Conservation (phyloP, 2,329 filamentous ascomycete species). For the Diplodia seriata region DNA sequence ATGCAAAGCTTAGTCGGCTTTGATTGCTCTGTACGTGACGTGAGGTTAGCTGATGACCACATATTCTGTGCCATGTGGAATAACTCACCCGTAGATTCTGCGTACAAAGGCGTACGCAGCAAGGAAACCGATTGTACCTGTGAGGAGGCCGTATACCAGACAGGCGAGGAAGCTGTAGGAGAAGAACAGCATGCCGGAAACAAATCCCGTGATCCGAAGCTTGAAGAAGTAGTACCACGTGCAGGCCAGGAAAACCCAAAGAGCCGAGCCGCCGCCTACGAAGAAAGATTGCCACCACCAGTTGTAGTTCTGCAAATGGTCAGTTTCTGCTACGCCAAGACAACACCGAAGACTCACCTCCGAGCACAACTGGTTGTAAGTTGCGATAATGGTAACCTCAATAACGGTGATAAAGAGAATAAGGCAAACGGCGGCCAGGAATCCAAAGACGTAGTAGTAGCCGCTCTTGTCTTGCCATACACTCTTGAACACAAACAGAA, state of each 20-base stretch:
- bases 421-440: conserved; percentile 74
- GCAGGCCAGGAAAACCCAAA: conserved; percentile 85
- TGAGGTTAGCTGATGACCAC: not conserved
- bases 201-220: conserved; percentile 80
- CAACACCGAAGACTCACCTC: conserved; percentile 60
- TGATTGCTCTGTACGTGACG: conserved; percentile 28
- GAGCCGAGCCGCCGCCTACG: conserved; percentile 74
- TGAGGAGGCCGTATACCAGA: conserved; percentile 79
- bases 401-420: conserved; percentile 79
- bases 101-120: conserved; percentile 84
- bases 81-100: conserved; percentile 76
- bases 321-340: not conserved
- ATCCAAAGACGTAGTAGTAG: conserved; percentile 92
- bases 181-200: conserved; percentile 83
- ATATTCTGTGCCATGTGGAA: not conserved
- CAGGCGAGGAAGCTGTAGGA: conserved; percentile 84
- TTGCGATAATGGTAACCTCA: conserved; percentile 82
- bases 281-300: conserved; percentile 95
- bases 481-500: conserved; percentile 85
- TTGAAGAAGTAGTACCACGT: conserved; percentile 84
- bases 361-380: conserved; percentile 81
- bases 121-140: conserved; percentile 84
- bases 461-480: conserved; percentile 90
- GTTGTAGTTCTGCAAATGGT: conserved; percentile 69
- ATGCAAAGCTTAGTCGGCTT: conserved; percentile 23